Base-by-base conservation (phyloP, 805 yeast genomes). In the Debaryomyces tyrocola region DNA sequence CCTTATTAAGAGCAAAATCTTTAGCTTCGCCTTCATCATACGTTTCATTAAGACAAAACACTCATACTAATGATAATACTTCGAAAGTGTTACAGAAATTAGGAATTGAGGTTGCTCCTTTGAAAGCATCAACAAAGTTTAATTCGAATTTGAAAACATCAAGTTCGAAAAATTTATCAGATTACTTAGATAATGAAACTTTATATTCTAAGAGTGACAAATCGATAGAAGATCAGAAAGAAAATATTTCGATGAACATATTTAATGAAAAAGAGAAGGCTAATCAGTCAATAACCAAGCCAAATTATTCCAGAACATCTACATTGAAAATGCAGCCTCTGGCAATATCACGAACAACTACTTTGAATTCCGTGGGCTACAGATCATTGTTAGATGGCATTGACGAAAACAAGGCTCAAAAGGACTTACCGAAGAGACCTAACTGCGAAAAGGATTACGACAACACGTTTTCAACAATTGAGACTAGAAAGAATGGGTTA, bases 1-100 rank as follows among this genome's bases (percentile, higher is more conserved):
- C 73, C 2, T 50, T 71, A 34, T 56, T 70, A 29, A 50, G 77
- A 37, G 76, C 77, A 5, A 64, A 64, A 46, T 61, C 74, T 1
- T 56, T 71, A 21, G 65, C 65, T 3, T 41, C 66, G 7, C 64
- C 66, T 15, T 47, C 63, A 7, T 55, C 64, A 2, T 53, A 56
- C 42, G 56, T 54, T 15, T 52, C 60, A 6, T 46, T 48, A 39
- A 52, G 59, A 43, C 29, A 41, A 33, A 36, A 40, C 18, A 44
- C 34, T 14, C 48, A 39, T 18, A 47, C 37, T 6, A 56, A 54
- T 45, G 66, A 60, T 10, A 62, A 62, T 46, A 64, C 71, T 43
- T 48, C 60, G 11, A 60, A 58, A 37, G 73, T 70, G 2, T 60
- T 71, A 44, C 69, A 68, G 33, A 66, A 63, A 42, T 54, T 70